Evolutionary conservation across 768 basidiomycete species (phyloP).

Genomic region (Boletus rubescentipes): DNA sequence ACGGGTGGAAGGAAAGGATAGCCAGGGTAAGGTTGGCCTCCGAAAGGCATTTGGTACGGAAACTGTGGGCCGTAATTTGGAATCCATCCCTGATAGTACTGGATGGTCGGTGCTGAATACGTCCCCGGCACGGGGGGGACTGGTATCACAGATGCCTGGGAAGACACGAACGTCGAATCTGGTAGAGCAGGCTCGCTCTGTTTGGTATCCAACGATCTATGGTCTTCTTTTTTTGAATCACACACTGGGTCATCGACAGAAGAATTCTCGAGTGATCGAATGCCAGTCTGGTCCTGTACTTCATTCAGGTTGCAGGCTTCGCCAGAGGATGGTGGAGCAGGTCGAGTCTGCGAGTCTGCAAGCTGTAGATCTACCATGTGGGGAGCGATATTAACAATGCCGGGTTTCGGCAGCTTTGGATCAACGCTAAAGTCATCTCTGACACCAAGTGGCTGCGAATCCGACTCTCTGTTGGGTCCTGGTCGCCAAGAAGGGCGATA

Average conservation of each 20-base stretch:
- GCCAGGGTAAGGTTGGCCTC: conserved; percentile 43
- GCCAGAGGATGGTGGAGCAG: neutral
- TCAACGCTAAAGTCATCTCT: conserved; percentile 13
- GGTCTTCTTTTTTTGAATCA: conserved; percentile 6
- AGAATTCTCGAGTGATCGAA: neutral
- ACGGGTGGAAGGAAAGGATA: conserved; percentile 38
- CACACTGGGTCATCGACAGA: neutral
- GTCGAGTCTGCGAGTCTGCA: conserved; percentile 1
- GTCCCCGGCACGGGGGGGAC: conserved; percentile 19
- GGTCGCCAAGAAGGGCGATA: conserved; percentile 42
- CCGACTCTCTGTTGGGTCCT: conserved; percentile 39
- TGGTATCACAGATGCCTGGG: conserved; percentile 33
- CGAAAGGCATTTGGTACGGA: conserved; percentile 53
- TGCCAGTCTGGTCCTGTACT: conserved; percentile 11
- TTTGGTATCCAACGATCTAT: conserved; percentile 31
- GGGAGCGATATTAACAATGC: conserved; percentile 6
- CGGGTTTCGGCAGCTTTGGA: conserved; percentile 7
- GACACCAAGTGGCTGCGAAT: conserved; percentile 20
- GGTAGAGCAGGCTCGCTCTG: conserved; percentile 7
- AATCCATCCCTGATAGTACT: conserved; percentile 55
- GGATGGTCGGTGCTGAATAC: conserved; percentile 42
- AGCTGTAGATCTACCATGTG: conserved; percentile 14
- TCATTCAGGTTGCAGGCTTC: conserved; percentile 20
- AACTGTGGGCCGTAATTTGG: conserved; percentile 50
- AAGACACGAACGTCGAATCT: conserved; percentile 5